Evolutionary conservation across 768 basidiomycete genomes (phyloP), one percentile per base, ranked within the genome.

Genomic region (Phanerochaete sordida): DNA sequence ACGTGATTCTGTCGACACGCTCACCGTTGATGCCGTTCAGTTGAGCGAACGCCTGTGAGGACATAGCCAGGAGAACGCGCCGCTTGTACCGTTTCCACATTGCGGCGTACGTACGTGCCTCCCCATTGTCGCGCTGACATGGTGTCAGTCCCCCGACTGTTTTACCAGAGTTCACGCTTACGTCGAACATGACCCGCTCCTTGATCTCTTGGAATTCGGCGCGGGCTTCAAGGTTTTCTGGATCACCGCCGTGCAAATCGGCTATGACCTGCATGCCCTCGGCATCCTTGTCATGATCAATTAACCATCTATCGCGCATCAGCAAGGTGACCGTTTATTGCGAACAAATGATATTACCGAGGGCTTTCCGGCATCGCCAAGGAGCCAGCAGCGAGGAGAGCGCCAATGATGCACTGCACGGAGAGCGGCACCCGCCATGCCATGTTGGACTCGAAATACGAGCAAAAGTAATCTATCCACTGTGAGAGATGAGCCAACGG

Each of bases 401-500:
- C 67, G 26, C 95, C 95, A 60, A 96, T 95, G 46, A 95, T 72
- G 65, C 90, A 91, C 79, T 97, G 95, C 2, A 96, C 77, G 64
- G 87, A 86, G 31, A 98, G 82, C 15, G 95, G 95, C 59, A 95
- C 79, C 39, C 95, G 83, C 95, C 95, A 98, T n/a, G 93, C 85
- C 52, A 86, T 73, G 72, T 97, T 86, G 8, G 88, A 90, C 28
- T 90, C 82, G 50, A 97, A 81, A 76, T 83, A 98, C 1, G 93
- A 95, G 70, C 88, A 91, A 66, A 94, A 92, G 72, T 98, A 98
- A 72, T 94, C 95, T 50, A 88, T 86, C 95, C 95, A 98, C 91
- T 92, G 60, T 31, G 51, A 8, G 3, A 37, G 16, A 28, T 46
- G 31, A 33, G 30, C 21, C 16, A 28, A n/a, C n/a, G 2, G 46